A percentile compares a stretch with the other conserved stretches of the same genome.
Conservation (phyloP, 768 basidiomycete species). For the Suillus brevipes region DNA sequence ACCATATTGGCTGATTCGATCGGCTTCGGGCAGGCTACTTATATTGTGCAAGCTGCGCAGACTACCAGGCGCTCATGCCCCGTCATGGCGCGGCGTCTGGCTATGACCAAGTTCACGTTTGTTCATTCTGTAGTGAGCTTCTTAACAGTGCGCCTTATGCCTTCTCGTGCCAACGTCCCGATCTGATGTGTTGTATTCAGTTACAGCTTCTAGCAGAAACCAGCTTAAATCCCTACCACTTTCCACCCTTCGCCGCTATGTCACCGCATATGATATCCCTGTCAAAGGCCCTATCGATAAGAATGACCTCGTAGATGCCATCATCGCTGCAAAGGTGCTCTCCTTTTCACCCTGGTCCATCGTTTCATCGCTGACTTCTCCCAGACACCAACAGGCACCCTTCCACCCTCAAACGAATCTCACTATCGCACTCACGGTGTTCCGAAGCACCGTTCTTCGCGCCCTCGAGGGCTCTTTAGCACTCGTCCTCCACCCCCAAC, state of each 20-base stretch:
- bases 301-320: conserved; percentile 71
- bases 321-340: conserved; percentile 52
- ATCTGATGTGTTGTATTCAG: conserved; percentile 36
- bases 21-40: conserved; percentile 50
- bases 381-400: conserved; percentile 62
- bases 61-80: conserved; percentile 81
- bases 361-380: not conserved
- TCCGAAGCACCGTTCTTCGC: conserved; percentile 14
- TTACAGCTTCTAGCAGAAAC: conserved; percentile 64
- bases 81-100: conserved; percentile 50
- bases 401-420: conserved; percentile 61
- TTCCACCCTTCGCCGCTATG: conserved; percentile 66
- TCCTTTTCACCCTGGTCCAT: not conserved
- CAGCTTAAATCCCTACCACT: conserved; percentile 58
- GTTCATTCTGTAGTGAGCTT: conserved; percentile 72
- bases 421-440: conserved; percentile 33
- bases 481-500: conserved; percentile 22
- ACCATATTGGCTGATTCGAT: not conserved
- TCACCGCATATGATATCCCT: conserved; percentile 67
- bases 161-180: not conserved
- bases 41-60: conserved; percentile 73
- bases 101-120: conserved; percentile 66
- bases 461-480: not conserved
- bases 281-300: conserved; percentile 69
- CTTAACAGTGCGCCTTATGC: conserved; percentile 51